Evolutionary conservation across 352 stramenopile species (phyloP).

Genomic region (Pythium chondricola): DNA sequence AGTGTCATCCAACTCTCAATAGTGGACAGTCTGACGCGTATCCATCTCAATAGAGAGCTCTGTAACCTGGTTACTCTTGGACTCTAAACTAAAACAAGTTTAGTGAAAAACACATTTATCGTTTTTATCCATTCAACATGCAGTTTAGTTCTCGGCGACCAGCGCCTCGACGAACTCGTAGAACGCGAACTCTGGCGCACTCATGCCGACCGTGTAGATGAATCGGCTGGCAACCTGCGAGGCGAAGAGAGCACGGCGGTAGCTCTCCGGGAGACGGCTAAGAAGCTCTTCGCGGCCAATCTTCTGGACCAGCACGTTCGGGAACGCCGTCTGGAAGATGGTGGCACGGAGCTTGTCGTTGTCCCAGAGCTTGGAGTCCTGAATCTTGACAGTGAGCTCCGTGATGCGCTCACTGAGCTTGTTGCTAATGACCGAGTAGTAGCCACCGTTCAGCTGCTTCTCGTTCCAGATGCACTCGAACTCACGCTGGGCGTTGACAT

Average conservation of each 20-base stretch:
- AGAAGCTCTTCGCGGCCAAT: slow-evolving; percentile 59
- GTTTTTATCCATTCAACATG: background rate
- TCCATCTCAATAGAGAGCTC: slow-evolving; percentile 2
- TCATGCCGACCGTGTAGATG: slow-evolving; percentile 69
- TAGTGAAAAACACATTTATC: background rate
- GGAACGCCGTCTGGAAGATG: slow-evolving; percentile 76
- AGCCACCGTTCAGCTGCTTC: slow-evolving; percentile 58
- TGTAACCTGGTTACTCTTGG: background rate
- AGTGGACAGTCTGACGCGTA: slow-evolving; percentile 1
- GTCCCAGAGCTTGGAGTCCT: slow-evolving; percentile 66
- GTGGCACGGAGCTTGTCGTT: slow-evolving; percentile 60
- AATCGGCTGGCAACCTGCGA: slow-evolving; percentile 79
- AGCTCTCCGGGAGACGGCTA: slow-evolving; percentile 64
- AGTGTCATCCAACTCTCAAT: slow-evolving; percentile 7
- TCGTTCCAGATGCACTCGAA: slow-evolving; percentile 84
- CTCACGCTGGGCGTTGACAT: slow-evolving; percentile 70
- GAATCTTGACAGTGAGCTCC: slow-evolving; percentile 75
- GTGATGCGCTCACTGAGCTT: slow-evolving; percentile 76
- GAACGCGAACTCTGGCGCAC: slow-evolving; percentile 76
- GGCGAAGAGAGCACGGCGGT: slow-evolving; percentile 75
- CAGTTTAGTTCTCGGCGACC: slow-evolving; percentile 14
- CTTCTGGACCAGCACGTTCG: slow-evolving; percentile 50
- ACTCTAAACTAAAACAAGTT: background rate
- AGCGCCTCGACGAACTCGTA: slow-evolving; percentile 82
- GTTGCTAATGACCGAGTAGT: slow-evolving; percentile 73